Conservation (phyloP, 495 filamentous ascomycete species). For the Trichoderma gamsii region DNA sequence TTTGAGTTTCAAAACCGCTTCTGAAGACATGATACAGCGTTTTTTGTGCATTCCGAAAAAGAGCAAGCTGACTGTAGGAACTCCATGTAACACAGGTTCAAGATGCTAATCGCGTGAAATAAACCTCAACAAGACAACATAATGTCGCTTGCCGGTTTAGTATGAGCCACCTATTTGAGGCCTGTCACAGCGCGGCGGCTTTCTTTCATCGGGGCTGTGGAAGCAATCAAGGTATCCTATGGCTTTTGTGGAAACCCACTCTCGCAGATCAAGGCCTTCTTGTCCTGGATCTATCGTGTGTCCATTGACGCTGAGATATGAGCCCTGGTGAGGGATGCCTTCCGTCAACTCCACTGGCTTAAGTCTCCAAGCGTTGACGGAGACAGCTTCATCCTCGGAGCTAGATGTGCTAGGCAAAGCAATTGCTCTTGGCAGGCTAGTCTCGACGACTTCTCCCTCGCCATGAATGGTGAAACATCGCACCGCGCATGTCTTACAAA, state of each 20-base stretch:
- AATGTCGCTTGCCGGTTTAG: not conserved
- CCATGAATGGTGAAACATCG: conserved; percentile 32
- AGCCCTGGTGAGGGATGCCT: conserved; percentile 12
- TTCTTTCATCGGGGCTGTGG: not conserved
- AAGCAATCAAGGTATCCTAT: conserved; percentile 24
- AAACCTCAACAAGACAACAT: not conserved
- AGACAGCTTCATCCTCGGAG: conserved; percentile 21
- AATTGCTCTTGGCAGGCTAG: conserved; percentile 14
- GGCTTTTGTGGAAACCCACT: conserved; percentile 25
- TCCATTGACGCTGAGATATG: conserved; percentile 27
- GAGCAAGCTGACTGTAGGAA: too few species aligned
- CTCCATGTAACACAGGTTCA: not conserved
- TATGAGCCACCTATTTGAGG: not conserved
- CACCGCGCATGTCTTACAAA: conserved; percentile 29
- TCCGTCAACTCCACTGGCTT: conserved; percentile 22
- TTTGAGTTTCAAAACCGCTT: too few species aligned
- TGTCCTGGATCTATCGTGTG: conserved; percentile 24
- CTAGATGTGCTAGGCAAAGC: not conserved
- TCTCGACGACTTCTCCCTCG: conserved; percentile 23
- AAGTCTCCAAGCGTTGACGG: conserved; percentile 23
- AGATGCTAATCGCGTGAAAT: not conserved
- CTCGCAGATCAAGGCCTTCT: conserved; percentile 25
- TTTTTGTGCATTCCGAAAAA: too few species aligned
- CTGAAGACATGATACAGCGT: too few species aligned
- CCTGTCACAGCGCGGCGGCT: not conserved